Evolutionary conservation across 805 yeast species (phyloP), one percentile per base, ranked within the genome.

Genomic region (Saturnispora ahearnii): DNA sequence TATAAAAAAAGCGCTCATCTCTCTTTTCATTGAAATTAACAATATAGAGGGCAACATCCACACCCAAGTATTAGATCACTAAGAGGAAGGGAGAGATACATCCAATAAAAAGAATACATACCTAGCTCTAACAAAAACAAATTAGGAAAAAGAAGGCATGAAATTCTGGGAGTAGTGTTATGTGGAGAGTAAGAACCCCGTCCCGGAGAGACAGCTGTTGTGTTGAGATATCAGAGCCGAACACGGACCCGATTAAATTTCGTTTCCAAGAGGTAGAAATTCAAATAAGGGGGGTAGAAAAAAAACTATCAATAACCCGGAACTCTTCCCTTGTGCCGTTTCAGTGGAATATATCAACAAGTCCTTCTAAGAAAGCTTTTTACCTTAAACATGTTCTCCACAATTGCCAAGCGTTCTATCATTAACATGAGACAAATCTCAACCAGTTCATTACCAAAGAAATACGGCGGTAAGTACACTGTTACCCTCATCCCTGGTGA

Each of bases 401-500:
- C 56, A 41, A 21, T 57, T 33, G 41, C 57, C 30, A 62, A 55
- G 48, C 45, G 55, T 32, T 38, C 53, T n/a, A 34, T 56, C 13
- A 42, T 29, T 31, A 45, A 56, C 21, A 54, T 47, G 49, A 61
- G 68, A 60, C 51, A 61, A 10, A 59, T 64, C 54, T 66, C 70
- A 12, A 64, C 69, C 21, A 56, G 57, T 50, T 54, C 57, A 10
- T 74, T 86, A 62, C 95, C 96, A 62, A 87, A 87, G 74, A 85
- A 87, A 72, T 89, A 87, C 73, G 98, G 98, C 60, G 96, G 96
- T 55, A 83, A 83, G 67, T 90, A 80, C 77, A 86, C 91, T 48
- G 96, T 93, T 51, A 91, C 99, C 46, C 77, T 91, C 67, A 84
- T 91, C 60, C 98, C 98, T 52, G 96, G 99, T 72, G 99, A 91